Conservation (phyloP, 805 yeast genomes). For the Kuraishia cidri region DNA sequence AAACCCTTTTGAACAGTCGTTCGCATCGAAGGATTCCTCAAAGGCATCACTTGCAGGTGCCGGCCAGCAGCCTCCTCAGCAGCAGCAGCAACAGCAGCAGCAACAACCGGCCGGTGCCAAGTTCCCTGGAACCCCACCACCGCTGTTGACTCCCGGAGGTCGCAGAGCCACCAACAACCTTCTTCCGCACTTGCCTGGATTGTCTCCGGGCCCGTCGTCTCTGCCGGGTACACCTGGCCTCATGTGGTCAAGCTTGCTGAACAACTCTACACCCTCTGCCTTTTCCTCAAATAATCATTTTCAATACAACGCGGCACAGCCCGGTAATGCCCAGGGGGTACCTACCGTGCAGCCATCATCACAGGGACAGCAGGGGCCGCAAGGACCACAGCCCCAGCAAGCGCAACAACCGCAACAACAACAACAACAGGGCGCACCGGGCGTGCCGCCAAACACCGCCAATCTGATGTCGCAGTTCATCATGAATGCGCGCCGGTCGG, state of each 20-base stretch:
- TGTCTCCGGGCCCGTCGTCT: constrained; percentile 34
- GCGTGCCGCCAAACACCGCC: no score
- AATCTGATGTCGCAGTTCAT: constrained; percentile 9
- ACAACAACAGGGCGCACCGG: no score
- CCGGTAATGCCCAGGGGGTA: no score
- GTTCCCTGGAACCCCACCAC: constrained; percentile 27
- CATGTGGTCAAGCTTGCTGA: constrained; percentile 38
- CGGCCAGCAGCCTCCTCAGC: neutral
- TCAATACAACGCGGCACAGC: neutral
- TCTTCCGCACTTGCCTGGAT: constrained; percentile 36
- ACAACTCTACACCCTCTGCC: constrained; percentile 10
- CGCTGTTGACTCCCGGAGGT: constrained; percentile 48
- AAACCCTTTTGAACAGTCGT: constrained; percentile 91
- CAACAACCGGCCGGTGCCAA: neutral
- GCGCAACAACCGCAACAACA: constrained; percentile 6
- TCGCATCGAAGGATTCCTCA: constrained; percentile 41
- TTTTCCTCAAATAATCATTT: constrained; percentile 3
- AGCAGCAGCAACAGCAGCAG: neutral
- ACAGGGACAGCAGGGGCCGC: constrained; percentile 5
- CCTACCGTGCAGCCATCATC: constrained; percentile 1
- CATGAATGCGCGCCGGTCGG: constrained; percentile 32
- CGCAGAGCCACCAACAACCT: constrained; percentile 22
- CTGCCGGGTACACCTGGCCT: constrained; percentile 45
- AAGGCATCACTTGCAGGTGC: neutral
- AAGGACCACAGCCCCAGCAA: constrained; percentile 4